Conservation (phyloP, 768 basidiomycete genomes). For the Xanthoconium stramineum region DNA sequence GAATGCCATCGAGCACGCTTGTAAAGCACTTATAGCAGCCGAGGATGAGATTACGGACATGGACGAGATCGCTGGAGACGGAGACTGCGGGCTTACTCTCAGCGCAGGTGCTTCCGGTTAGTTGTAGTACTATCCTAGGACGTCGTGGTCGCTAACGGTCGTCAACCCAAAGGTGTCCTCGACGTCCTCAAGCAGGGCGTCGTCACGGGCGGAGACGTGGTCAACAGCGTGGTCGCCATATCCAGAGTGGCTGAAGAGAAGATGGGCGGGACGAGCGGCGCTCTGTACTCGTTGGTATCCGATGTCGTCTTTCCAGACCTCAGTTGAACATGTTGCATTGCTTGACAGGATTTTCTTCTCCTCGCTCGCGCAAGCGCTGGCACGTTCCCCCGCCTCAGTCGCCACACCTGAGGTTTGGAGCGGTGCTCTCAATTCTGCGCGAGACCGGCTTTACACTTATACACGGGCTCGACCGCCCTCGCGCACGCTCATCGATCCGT, state of each 20-base stretch:
- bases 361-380: slow-evolving; percentile 72
- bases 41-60: slow-evolving; percentile 89
- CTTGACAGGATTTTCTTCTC: slow-evolving; percentile 84
- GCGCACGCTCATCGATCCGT: slow-evolving; percentile 90
- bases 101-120: slow-evolving; percentile 73
- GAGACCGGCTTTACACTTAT: slow-evolving; percentile 69
- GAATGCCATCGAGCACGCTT: slow-evolving; percentile 53
- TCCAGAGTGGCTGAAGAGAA: slow-evolving; percentile 73
- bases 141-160: background rate
- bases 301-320: background rate
- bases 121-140: background rate
- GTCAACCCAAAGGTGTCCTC: slow-evolving; percentile 49
- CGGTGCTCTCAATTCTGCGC: slow-evolving; percentile 53
- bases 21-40: slow-evolving; percentile 63
- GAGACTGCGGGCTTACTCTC: slow-evolving; percentile 68
- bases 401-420: slow-evolving; percentile 56
- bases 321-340: background rate
- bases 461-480: slow-evolving; percentile 88
- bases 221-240: slow-evolving; percentile 62
- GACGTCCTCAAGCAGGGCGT: slow-evolving; percentile 50
- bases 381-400: slow-evolving; percentile 30
- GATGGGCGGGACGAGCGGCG: slow-evolving; percentile 93
- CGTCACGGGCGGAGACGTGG: slow-evolving; percentile 62
- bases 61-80: slow-evolving; percentile 92
- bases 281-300: slow-evolving; percentile 76